phyloP scores from a whole-genome alignment of 2,329 filamentous ascomycete species.

The Dichotomopilus funicola region DNA sequence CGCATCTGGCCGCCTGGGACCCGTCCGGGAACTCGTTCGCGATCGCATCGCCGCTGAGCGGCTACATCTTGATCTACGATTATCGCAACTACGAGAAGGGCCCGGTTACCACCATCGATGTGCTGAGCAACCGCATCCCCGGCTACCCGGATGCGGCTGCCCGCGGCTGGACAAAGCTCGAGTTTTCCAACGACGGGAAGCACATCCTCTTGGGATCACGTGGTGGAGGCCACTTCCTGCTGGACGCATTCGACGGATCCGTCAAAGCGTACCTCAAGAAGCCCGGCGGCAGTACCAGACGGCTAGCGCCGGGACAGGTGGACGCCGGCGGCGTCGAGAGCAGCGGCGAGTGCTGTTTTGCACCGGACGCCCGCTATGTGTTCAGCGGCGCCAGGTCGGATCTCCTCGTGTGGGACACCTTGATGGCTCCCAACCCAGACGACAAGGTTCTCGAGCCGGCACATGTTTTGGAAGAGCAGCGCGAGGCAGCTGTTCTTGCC shows the following conservation, averaged over 20 bases:
- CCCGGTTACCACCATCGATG: conserved; percentile 80
- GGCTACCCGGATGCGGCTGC: conserved; percentile 51
- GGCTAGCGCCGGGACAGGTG: conserved; percentile 49
- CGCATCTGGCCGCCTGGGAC: conserved; percentile 83
- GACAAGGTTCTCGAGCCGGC: conserved; percentile 57
- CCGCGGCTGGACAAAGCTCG: conserved; percentile 79
- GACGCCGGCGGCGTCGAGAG: conserved; percentile 41
- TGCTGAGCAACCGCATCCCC: conserved; percentile 50
- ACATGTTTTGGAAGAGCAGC: conserved; percentile 59
- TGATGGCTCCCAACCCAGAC: conserved; percentile 44
- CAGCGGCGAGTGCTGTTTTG: conserved; percentile 79
- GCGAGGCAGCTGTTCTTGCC: conserved; percentile 66
- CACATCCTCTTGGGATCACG: conserved; percentile 77
- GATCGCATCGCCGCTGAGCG: conserved; percentile 73
- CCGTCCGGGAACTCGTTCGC: conserved; percentile 89
- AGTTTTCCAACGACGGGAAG: conserved; percentile 96
- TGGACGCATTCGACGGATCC: conserved; percentile 86
- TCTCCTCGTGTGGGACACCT: conserved; percentile 79
- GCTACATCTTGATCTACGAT: conserved; percentile 83
- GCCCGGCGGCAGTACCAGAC: conserved; percentile 46
- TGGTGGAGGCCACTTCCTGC: conserved; percentile 75
- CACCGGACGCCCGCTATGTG: conserved; percentile 82
- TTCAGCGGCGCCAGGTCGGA: conserved; percentile 72
- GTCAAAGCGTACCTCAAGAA: conserved; percentile 67
- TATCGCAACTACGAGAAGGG: conserved; percentile 88